A percentile compares a stretch with the other conserved stretches of the same genome.
Conservation (phyloP, 257 asterid genomes). For the Haberlea rhodopensis region DNA sequence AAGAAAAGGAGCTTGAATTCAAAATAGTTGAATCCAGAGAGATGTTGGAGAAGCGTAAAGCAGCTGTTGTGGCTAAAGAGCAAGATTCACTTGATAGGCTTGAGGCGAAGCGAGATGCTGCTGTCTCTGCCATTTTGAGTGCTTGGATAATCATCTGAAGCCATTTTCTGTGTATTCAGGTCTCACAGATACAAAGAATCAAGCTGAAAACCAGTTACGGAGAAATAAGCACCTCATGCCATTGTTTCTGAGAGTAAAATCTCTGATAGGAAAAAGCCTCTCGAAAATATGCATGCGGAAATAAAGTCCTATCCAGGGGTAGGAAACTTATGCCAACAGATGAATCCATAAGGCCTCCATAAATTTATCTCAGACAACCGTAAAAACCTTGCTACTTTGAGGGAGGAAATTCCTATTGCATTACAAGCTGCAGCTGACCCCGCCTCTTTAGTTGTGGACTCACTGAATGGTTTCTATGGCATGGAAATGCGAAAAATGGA, state of each 20-base stretch:
- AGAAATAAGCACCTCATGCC: slow-evolving; percentile 39
- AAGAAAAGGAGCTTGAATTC: no score
- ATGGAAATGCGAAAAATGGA: slow-evolving; percentile 48
- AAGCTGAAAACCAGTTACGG: slow-evolving; percentile 39
- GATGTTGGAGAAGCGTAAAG: slow-evolving; percentile 78
- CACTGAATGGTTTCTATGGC: slow-evolving; percentile 84
- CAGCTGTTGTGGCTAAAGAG: slow-evolving; percentile 75
- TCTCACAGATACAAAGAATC: slow-evolving; percentile 33
- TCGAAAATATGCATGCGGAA: slow-evolving; percentile 36
- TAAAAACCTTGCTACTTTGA: slow-evolving; percentile 72
- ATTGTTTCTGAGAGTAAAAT: slow-evolving; percentile 33
- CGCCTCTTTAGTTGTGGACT: slow-evolving; percentile 72
- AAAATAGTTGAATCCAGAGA: no score
- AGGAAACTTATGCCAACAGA: slow-evolving; percentile 70
- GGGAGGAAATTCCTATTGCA: slow-evolving; percentile 89
- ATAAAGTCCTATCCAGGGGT: slow-evolving; percentile 76
- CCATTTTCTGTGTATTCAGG: slow-evolving; percentile 37
- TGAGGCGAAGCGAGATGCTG: slow-evolving; percentile 94
- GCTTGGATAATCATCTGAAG: slow-evolving; percentile 52
- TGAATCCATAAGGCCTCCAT: slow-evolving; percentile 83
- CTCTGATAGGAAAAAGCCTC: slow-evolving; percentile 32
- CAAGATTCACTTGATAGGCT: slow-evolving; percentile 76
- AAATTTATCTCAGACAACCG: slow-evolving; percentile 94
- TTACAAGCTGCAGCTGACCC: slow-evolving; percentile 72
- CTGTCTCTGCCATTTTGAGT: slow-evolving; percentile 68